Evolutionary conservation across 805 yeast genomes (phyloP).

Genomic region (Diddensiella santjacobensis): DNA sequence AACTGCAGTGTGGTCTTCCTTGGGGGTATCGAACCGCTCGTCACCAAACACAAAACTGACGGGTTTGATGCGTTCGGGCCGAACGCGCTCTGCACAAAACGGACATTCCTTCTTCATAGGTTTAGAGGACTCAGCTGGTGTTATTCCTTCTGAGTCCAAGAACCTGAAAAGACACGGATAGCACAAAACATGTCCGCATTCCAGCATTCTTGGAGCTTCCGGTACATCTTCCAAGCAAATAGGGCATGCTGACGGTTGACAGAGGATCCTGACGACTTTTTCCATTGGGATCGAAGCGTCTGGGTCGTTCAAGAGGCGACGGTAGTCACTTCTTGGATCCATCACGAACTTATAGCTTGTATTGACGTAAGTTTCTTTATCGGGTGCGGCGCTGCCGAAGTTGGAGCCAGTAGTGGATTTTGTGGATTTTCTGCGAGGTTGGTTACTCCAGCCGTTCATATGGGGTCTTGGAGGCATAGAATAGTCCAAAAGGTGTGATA

Average conservation of each 20-base stretch:
- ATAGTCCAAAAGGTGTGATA: slow-evolving; percentile 20
- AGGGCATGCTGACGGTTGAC: slow-evolving; percentile 75
- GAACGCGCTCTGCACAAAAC: slow-evolving; percentile 59
- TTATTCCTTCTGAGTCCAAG: slow-evolving; percentile 48
- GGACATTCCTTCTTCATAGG: slow-evolving; percentile 62
- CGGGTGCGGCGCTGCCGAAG: slow-evolving; percentile 17
- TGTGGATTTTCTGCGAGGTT: not conserved
- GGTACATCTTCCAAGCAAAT: slow-evolving; percentile 83
- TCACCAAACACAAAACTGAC: slow-evolving; percentile 50
- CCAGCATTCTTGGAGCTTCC: slow-evolving; percentile 90
- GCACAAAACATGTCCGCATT: slow-evolving; percentile 93
- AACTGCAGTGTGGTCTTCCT: slow-evolving; percentile 49
- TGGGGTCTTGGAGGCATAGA: slow-evolving; percentile 8
- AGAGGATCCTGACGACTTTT: slow-evolving; percentile 65
- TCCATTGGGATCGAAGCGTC: slow-evolving; percentile 63
- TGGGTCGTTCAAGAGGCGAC: slow-evolving; percentile 64
- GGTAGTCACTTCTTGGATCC: slow-evolving; percentile 55
- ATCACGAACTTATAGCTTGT: slow-evolving; percentile 82
- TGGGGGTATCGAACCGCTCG: slow-evolving; percentile 56
- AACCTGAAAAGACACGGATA: slow-evolving; percentile 73
- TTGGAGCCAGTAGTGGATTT: not conserved
- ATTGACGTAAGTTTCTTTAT: slow-evolving; percentile 48
- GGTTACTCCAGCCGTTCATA: slow-evolving; percentile 1
- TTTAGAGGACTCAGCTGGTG: slow-evolving; percentile 25
- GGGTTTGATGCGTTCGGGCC: slow-evolving; percentile 58